A percentile compares a stretch with the other conserved stretches of the same genome.
Conservation (phyloP, 1,284 basidiomycete genomes). For the Tylopilus sp. region DNA sequence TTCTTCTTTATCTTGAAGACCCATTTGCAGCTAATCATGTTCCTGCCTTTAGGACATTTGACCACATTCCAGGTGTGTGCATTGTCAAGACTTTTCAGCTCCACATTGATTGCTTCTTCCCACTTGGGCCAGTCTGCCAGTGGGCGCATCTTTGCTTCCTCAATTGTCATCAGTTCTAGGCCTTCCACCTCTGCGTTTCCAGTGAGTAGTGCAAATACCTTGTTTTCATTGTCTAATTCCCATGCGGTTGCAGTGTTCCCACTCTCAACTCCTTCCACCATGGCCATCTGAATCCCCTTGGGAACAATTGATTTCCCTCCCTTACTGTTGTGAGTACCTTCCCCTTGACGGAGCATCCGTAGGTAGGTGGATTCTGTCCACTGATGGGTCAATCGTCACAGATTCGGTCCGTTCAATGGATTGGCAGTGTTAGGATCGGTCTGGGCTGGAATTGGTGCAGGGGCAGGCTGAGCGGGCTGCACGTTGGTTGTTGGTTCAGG, state of each 20-base stretch:
- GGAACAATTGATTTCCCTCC: background rate
- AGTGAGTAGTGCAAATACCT: background rate
- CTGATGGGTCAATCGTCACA: too few relatives aligned
- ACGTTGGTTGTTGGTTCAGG: too few relatives aligned
- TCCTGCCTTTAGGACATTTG: too few relatives aligned
- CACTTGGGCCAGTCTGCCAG: slow-evolving; percentile 6
- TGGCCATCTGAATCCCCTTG: background rate
- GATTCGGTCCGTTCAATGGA: too few relatives aligned
- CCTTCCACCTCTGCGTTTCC: background rate
- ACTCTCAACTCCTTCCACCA: background rate
- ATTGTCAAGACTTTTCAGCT: background rate
- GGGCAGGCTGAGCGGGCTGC: too few relatives aligned
- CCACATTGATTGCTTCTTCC: background rate
- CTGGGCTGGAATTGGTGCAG: too few relatives aligned
- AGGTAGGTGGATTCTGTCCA: too few relatives aligned
- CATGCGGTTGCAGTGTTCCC: background rate
- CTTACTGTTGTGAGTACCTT: background rate
- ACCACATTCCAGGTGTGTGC: too few relatives aligned
- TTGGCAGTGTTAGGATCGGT: too few relatives aligned
- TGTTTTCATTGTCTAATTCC: background rate
- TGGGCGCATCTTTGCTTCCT: background rate
- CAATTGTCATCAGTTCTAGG: background rate
- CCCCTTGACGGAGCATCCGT: too few relatives aligned
- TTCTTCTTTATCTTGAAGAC: slow-evolving; percentile 8
- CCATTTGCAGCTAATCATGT: too few relatives aligned